Percentiles rank a stretch among this genome's conserved stretches.
Evolutionary conservation across 2,329 filamentous ascomycete genomes (phyloP).

Genomic region (Leptoxyphium fumago): DNA sequence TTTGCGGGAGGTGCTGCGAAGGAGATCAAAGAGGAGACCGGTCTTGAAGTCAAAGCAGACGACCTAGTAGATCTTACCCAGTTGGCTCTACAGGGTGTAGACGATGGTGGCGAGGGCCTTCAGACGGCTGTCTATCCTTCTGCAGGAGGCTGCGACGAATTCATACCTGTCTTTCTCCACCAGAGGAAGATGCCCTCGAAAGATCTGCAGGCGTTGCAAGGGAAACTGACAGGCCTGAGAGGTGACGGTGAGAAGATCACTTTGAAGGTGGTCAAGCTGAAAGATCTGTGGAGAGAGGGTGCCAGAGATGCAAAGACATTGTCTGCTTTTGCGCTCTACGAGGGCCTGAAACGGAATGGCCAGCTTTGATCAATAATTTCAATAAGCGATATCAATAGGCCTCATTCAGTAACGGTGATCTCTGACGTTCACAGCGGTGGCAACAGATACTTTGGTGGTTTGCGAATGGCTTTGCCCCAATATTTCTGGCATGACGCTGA

Average conservation of each 20-base stretch:
- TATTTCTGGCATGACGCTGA: too few relatives aligned
- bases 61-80: constrained; percentile 42
- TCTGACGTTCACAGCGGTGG: too few relatives aligned
- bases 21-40: constrained; percentile 44
- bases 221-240: constrained; percentile 39
- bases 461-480: too few relatives aligned
- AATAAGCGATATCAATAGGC: too few relatives aligned
- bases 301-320: constrained; percentile 42
- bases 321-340: constrained; percentile 40
- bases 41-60: constrained; percentile 32
- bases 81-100: constrained; percentile 25
- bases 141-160: constrained; percentile 44
- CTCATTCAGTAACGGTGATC: too few relatives aligned
- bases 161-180: constrained; percentile 41
- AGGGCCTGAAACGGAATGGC: constrained; percentile 34
- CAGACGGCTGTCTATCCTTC: constrained; percentile 39
- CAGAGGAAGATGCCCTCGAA: constrained; percentile 35
- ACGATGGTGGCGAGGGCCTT: constrained; percentile 21
- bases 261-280: constrained; percentile 37
- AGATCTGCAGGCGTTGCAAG: constrained; percentile 36
- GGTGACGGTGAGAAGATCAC: constrained; percentile 45
- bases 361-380: constrained; percentile 18
- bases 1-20: constrained; percentile 41
- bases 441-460: too few relatives aligned
- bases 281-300: constrained; percentile 39